Conservation (phyloP, 2,329 filamentous ascomycete genomes). For the Aureobasidium sp. region DNA sequence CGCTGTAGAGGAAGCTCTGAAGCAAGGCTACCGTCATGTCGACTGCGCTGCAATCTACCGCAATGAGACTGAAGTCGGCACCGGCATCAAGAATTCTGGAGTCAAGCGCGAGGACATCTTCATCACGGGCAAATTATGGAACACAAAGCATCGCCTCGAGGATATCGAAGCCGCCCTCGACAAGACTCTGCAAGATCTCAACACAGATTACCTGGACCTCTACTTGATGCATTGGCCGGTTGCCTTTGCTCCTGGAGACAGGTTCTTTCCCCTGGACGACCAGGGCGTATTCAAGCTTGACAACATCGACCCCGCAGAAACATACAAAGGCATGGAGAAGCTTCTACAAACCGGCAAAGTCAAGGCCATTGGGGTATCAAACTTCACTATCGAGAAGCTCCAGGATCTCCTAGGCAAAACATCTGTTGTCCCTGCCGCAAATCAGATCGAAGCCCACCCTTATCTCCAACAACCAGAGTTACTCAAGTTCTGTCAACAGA, state of each 20-base stretch:
- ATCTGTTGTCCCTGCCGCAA: slow-evolving; percentile 35
- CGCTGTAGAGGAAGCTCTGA: slow-evolving; percentile 30
- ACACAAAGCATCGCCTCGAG: slow-evolving; percentile 45
- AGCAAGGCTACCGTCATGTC: slow-evolving; percentile 34
- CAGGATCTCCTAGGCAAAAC: slow-evolving; percentile 29
- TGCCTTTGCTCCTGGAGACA: slow-evolving; percentile 18
- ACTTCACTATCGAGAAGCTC: slow-evolving; percentile 23
- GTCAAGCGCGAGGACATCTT: slow-evolving; percentile 27
- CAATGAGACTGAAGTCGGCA: slow-evolving; percentile 26
- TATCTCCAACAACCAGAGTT: slow-evolving; percentile 33
- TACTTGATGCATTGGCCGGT: slow-evolving; percentile 45
- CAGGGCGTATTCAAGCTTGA: slow-evolving; percentile 15
- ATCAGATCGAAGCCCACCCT: slow-evolving; percentile 35
- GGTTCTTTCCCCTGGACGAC: slow-evolving; percentile 29
- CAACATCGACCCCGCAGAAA: slow-evolving; percentile 26
- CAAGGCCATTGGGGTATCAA: slow-evolving; percentile 25
- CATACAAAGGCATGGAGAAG: slow-evolving; percentile 24
- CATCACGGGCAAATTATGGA: slow-evolving; percentile 56
- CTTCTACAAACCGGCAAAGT: slow-evolving; percentile 23
- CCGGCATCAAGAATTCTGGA: slow-evolving; percentile 23
- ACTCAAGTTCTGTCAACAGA: slow-evolving; percentile 29
- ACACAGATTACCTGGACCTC: slow-evolving; percentile 43
- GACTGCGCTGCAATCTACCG: slow-evolving; percentile 33
- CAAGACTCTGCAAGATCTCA: slow-evolving; percentile 37
- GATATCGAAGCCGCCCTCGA: slow-evolving; percentile 42